These are phyloP conservation scores for Oidium heveae DNA, from an alignment of 2,329 filamentous ascomycete genomes.

Conservation along the genomic window DNA sequence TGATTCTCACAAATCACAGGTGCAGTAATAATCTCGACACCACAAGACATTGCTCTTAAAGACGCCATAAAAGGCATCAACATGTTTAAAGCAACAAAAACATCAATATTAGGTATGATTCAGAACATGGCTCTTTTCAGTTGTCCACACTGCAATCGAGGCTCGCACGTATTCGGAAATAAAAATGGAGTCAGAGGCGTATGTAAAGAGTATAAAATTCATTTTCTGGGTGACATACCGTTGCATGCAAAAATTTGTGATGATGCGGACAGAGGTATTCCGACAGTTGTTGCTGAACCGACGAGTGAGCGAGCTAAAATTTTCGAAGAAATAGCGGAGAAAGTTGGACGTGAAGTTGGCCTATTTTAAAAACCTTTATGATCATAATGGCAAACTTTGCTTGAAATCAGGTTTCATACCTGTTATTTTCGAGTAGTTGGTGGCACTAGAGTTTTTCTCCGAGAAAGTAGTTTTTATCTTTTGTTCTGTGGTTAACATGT, in stretches of 20 bases:
- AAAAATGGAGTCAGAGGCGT: constrained; percentile 37
- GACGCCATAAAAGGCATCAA: constrained; percentile 81
- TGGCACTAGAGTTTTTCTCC: no score
- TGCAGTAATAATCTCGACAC: constrained; percentile 72
- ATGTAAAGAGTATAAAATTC: constrained; percentile 46
- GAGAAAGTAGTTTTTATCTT: no score
- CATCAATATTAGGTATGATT: constrained; percentile 58
- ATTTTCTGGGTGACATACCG: constrained; percentile 73
- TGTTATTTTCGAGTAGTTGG: no score
- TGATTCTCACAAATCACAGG: constrained; percentile 19
- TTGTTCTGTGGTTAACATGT: no score
- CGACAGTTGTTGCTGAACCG: constrained; percentile 73
- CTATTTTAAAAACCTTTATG: constrained; percentile 4
- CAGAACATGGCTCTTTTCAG: constrained; percentile 77
- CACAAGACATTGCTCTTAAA: constrained; percentile 75
- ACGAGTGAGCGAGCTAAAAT: constrained; percentile 43
- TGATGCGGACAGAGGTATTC: constrained; percentile 66
- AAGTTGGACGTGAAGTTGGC: constrained; percentile 16
- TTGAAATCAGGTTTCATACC: no score
- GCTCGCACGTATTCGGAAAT: constrained; percentile 51
- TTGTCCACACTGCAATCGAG: constrained; percentile 52
- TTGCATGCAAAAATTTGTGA: constrained; percentile 68
- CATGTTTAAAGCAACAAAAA: constrained; percentile 66
- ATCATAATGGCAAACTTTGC: no score
- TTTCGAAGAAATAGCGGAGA: constrained; percentile 45